These are phyloP conservation scores for Peterozyma toletana DNA, from an alignment of 805 yeast species.

Conservation along the genomic window DNA sequence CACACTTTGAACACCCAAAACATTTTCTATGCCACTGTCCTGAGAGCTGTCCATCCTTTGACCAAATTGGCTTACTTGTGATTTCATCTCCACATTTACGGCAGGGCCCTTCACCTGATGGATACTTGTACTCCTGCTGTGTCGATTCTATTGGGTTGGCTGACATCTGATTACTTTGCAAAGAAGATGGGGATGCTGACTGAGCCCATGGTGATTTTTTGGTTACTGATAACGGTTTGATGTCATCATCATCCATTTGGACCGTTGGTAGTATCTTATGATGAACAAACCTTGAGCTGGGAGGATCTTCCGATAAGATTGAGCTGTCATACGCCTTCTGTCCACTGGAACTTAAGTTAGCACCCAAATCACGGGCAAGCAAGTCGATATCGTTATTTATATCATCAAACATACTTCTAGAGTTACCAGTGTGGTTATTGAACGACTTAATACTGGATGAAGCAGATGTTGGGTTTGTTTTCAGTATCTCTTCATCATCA, in stretches of 20 bases:
- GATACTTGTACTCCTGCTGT: constrained; percentile 15
- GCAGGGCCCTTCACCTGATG: constrained; percentile 77
- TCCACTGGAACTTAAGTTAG: too few species aligned
- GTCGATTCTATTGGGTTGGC: not conserved
- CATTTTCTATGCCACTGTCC: constrained; percentile 95
- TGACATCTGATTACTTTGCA: not conserved
- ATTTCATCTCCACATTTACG: constrained; percentile 61
- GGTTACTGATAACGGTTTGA: not conserved
- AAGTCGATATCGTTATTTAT: too few species aligned
- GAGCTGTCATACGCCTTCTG: too few species aligned
- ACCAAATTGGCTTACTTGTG: constrained; percentile 52
- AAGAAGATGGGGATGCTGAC: not conserved
- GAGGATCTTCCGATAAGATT: not conserved
- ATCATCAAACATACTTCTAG: too few species aligned
- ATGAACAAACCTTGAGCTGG: not conserved
- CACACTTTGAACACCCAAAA: constrained; percentile 69
- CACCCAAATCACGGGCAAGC: too few species aligned
- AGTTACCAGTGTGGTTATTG: too few species aligned
- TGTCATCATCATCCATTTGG: not conserved
- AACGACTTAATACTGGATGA: not conserved
- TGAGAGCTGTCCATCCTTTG: constrained; percentile 75
- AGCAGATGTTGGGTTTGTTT: not conserved
- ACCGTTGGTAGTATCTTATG: not conserved
- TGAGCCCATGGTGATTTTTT: not conserved
- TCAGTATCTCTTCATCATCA: too few species aligned